phyloP scores from a whole-genome alignment of 176 grass and related monocot species.

The Carex cristatella region DNA sequence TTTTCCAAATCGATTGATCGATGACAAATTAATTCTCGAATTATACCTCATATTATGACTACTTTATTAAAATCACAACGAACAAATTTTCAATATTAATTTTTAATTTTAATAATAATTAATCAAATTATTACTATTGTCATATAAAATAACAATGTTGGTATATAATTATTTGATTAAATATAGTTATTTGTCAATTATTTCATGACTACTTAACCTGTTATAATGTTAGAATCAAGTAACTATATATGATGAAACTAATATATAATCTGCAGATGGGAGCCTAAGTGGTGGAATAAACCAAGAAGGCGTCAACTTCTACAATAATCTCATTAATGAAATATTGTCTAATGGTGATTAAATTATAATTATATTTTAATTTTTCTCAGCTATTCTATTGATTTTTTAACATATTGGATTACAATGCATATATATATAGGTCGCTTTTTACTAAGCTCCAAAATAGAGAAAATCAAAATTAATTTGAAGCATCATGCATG shows the following conservation, averaged over 20 bases:
- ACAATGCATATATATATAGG: too few species aligned
- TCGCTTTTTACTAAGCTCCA: too few species aligned
- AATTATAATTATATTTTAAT: not conserved
- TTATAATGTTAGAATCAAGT: not conserved
- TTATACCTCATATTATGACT: not conserved
- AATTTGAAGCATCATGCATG: not conserved
- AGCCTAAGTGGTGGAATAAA: slow-evolving; percentile 46
- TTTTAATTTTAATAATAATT: not conserved
- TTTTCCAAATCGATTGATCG: too few species aligned
- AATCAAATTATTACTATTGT: too few species aligned
- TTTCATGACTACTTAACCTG: not conserved
- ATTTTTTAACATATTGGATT: not conserved
- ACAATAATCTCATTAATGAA: slow-evolving; percentile 56
- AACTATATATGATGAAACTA: not conserved
- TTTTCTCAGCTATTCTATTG: not conserved
- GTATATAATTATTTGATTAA: not conserved
- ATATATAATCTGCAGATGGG: slow-evolving; percentile 30
- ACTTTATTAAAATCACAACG: not conserved
- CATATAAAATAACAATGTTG: not conserved
- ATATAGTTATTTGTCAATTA: not conserved
- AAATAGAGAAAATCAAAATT: not conserved
- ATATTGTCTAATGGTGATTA: slow-evolving; percentile 37
- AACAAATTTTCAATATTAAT: not conserved
- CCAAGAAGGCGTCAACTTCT: slow-evolving; percentile 50
- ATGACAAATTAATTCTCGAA: too few species aligned